Conservation (phyloP, 768 basidiomycete genomes). For the Pleurotus eryngii region DNA sequence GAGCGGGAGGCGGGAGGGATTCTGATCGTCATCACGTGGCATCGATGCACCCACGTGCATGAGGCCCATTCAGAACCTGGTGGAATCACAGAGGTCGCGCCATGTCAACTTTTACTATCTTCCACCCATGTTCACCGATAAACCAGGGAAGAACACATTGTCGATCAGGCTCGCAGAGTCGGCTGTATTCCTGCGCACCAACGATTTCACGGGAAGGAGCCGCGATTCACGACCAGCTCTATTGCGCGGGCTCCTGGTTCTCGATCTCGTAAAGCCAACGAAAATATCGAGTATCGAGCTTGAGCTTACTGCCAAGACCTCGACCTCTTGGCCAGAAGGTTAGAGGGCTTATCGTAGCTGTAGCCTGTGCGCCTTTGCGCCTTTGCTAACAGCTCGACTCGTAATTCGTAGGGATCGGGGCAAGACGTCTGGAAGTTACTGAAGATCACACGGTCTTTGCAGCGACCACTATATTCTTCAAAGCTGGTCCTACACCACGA, state of each 20-base stretch:
- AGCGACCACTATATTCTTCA: conserved; percentile 70
- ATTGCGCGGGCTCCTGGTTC: conserved; percentile 60
- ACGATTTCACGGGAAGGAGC: conserved; percentile 37
- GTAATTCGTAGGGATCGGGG: conserved; percentile 51
- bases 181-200: conserved; percentile 60
- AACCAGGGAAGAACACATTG: conserved; percentile 38
- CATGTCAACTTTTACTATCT: background rate
- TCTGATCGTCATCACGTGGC: too few species aligned
- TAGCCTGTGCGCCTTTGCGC: background rate
- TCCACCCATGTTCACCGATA: conserved; percentile 11
- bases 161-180: conserved; percentile 68
- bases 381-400: background rate
- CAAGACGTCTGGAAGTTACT: conserved; percentile 67
- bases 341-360: conserved; percentile 14
- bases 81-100: too few species aligned
- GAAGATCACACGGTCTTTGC: conserved; percentile 79
- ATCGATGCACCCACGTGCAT: too few species aligned
- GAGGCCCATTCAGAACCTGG: too few species aligned
- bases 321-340: conserved; percentile 89
- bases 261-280: conserved; percentile 66
- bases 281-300: conserved; percentile 85
- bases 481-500: conserved; percentile 42
- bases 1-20: too few species aligned
- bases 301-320: conserved; percentile 67
- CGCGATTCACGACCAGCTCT: conserved; percentile 43